Percentiles rank a stretch among this genome's conserved stretches.
Evolutionary conservation across 306 rosid genomes (phyloP).

Genomic region (Myrica gale): DNA sequence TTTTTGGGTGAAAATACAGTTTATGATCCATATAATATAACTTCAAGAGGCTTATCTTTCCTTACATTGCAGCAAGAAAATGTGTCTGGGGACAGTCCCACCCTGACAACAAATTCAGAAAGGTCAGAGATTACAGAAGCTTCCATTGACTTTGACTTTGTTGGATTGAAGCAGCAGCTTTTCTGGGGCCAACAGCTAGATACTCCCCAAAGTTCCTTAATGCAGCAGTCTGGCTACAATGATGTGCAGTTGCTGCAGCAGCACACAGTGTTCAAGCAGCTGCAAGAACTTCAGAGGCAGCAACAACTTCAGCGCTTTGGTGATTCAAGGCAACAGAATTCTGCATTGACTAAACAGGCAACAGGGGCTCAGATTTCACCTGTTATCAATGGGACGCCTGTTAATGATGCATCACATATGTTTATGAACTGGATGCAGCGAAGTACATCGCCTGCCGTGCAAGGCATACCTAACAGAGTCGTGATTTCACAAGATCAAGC

Average conservation of each 20-base stretch:
- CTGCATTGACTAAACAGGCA: constrained; percentile 43
- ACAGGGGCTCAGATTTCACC: constrained; percentile 45
- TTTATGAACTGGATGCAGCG: constrained; percentile 48
- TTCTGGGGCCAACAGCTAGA: constrained; percentile 38
- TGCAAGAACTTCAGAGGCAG: constrained; percentile 59
- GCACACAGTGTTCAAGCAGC: constrained; percentile 47
- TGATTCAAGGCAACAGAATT: constrained; percentile 50
- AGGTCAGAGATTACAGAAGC: constrained; percentile 56
- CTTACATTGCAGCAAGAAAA: constrained; percentile 46
- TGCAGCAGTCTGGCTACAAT: constrained; percentile 57
- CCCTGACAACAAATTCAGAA: constrained; percentile 60
- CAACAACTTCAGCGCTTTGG: constrained; percentile 50
- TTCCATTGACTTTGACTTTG: constrained; percentile 46
- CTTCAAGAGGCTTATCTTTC: constrained; percentile 29
- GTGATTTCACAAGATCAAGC: constrained; percentile 47
- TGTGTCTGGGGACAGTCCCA: constrained; percentile 58
- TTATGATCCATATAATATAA: constrained; percentile 35
- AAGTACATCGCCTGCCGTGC: constrained; percentile 37
- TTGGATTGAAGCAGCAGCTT: constrained; percentile 45
- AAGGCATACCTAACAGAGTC: constrained; percentile 38
- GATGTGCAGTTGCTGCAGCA: constrained; percentile 53
- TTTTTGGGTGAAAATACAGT: constrained; percentile 38
- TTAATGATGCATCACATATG: constrained; percentile 46
- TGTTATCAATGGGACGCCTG: constrained; percentile 45
- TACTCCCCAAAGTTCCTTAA: constrained; percentile 34